A percentile compares a stretch with the other conserved stretches of the same genome.
phyloP scores from a whole-genome alignment of 129 eudicot genomes.

The Solidago caesia region DNA sequence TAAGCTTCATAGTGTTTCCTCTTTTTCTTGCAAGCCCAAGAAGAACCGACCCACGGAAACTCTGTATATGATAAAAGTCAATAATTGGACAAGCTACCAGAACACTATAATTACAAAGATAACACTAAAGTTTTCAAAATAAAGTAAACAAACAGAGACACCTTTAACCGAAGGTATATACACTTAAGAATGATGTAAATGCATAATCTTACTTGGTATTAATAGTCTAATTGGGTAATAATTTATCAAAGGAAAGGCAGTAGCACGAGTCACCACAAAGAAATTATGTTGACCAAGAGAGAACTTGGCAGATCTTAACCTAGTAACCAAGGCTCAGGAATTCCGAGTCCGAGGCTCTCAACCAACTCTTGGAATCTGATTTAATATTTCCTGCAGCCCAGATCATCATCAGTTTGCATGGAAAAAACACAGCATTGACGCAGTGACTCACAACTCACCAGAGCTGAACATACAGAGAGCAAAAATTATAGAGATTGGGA shows the following conservation, averaged over 20 bases:
- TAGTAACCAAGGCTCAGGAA: conserved; percentile 54
- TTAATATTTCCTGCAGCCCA: conserved; percentile 75
- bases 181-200: background rate
- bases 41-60: conserved; percentile 64
- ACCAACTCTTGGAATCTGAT: conserved; percentile 81
- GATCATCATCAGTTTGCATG: conserved; percentile 52
- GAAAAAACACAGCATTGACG: conserved; percentile 25
- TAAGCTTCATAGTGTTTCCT: conserved; percentile 71
- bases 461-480: conserved; percentile 16
- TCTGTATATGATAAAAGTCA: conserved; percentile 17
- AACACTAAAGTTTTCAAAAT: background rate
- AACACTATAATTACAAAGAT: background rate
- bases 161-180: background rate
- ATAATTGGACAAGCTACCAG: conserved; percentile 7
- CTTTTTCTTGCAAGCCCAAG: conserved; percentile 63
- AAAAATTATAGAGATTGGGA: conserved; percentile 8
- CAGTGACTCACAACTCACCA: conserved; percentile 1
- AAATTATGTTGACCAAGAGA: conserved; percentile 35
- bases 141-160: background rate
- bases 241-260: background rate
- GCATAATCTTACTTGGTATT: background rate
- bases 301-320: conserved; percentile 64
- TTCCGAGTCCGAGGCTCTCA: conserved; percentile 83
- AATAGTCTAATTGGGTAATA: conserved; percentile 3
- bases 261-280: conserved; percentile 5